Conservation (phyloP, 768 basidiomycete genomes). For the Lentinula sp. region DNA sequence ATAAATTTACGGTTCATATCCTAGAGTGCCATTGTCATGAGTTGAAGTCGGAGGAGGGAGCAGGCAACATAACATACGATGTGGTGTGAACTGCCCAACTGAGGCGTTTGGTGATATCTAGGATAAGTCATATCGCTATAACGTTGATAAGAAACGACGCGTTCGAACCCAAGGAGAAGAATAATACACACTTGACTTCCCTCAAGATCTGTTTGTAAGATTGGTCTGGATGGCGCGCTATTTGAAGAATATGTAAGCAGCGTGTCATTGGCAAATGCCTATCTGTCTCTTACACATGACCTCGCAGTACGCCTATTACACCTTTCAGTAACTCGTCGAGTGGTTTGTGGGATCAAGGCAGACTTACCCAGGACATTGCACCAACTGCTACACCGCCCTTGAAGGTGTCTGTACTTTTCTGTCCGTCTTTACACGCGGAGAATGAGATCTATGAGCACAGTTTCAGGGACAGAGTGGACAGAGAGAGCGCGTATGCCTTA, state of each 20-base stretch:
- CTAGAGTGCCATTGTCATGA: background rate
- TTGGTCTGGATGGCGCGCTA: slow-evolving; percentile 40
- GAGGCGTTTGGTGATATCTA: slow-evolving; percentile 65
- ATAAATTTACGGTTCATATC: slow-evolving; percentile 9
- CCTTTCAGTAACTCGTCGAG: background rate
- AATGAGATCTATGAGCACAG: slow-evolving; percentile 49
- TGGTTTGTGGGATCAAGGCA: background rate
- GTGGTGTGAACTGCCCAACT: slow-evolving; percentile 66
- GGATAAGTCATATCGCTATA: slow-evolving; percentile 48
- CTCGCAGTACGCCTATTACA: slow-evolving; percentile 52
- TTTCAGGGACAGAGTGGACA: background rate
- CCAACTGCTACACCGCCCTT: slow-evolving; percentile 61
- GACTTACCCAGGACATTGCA: slow-evolving; percentile 72
- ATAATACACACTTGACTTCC: slow-evolving; percentile 40
- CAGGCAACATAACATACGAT: slow-evolving; percentile 34
- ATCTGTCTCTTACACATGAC: slow-evolving; percentile 33
- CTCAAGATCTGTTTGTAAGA: slow-evolving; percentile 59
- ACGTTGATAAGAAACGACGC: background rate
- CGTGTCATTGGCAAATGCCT: background rate
- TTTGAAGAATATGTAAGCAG: background rate
- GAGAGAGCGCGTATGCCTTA: slow-evolving; percentile 16
- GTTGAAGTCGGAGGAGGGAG: background rate
- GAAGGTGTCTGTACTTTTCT: slow-evolving; percentile 70
- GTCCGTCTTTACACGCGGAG: slow-evolving; percentile 64
- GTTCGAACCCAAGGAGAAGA: background rate